Base-by-base conservation (phyloP, 2,329 filamentous ascomycete species). In the Chaetomium strumarium region DNA sequence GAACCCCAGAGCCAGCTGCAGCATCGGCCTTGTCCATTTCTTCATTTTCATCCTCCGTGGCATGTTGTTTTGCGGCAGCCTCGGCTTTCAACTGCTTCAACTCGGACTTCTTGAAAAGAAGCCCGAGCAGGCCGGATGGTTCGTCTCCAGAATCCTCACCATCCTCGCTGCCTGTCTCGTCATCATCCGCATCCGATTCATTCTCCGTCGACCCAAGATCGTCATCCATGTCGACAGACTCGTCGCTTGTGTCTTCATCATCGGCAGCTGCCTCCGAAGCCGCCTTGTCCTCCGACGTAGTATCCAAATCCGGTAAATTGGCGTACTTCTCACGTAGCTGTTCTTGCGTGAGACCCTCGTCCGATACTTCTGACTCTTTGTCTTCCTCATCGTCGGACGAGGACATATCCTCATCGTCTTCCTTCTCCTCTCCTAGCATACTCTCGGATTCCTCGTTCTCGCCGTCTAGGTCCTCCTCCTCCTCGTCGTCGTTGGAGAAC, bases 261-360 rank as follows among this genome's bases (percentile, higher is more conserved):
- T 69, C 60, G 31, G 63, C 64, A 7, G 34, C 39, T 34, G 29
- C 58, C 56, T 8, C 61, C 49, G 34, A 62, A 58, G 36, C 64
- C 6, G 34, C 57, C 4, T 68, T 64, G 1, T 64, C 64, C 2
- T 58, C 60, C 11, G 64, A 58, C 13, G 58, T 57, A 19, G 29
- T 58, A 49, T 72, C 65, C 4, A 78, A 56, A 16, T 74, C 74
- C 0, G 83, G 82, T 7, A 88, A 71, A 49, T 83, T 76, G 9
- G 81, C 80, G 58, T 89, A 90, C 65, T 90, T 90, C 37, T 76
- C 75, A 24, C 75, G 78, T 13, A 89, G 66, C 63, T 89, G 81
- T 52, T 88, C 85, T 55, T 85, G 80, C 0, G 84, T 87, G 3
- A 90, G 73, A 11, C 76, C 75, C 55, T 86, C 85, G 53, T 87